Conservation (phyloP, 495 filamentous ascomycete genomes). For the Copromyces sp. region DNA sequence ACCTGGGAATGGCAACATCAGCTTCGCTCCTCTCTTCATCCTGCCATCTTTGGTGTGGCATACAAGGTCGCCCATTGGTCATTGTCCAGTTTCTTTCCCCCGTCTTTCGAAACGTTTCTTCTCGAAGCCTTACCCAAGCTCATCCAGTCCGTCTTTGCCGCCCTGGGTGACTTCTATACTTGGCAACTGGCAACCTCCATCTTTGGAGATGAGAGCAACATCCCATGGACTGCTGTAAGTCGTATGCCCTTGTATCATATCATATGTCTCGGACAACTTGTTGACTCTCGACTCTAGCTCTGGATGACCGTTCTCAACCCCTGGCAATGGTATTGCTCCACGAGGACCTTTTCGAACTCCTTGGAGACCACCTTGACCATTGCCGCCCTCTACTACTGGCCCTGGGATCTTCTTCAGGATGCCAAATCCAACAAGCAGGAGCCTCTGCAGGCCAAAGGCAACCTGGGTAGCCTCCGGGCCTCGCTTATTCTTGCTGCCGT, state of each 20-base stretch:
- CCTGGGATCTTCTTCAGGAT: slow-evolving; percentile 53
- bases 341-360: slow-evolving; percentile 86
- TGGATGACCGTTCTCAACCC: slow-evolving; percentile 69
- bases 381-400: slow-evolving; percentile 73
- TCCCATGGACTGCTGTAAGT: slow-evolving; percentile 60
- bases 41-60: slow-evolving; percentile 65
- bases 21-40: slow-evolving; percentile 87
- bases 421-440: slow-evolving; percentile 17
- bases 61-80: slow-evolving; percentile 52
- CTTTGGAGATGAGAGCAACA: slow-evolving; percentile 55
- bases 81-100: slow-evolving; percentile 32
- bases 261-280: neutral
- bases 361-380: slow-evolving; percentile 82
- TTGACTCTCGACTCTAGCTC: slow-evolving; percentile 32
- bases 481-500: slow-evolving; percentile 68
- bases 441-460: slow-evolving; percentile 14
- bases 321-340: slow-evolving; percentile 96
- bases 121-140: slow-evolving; percentile 64
- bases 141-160: slow-evolving; percentile 67
- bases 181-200: slow-evolving; percentile 70
- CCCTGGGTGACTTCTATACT: slow-evolving; percentile 76
- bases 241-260: neutral
- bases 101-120: slow-evolving; percentile 45
- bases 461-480: slow-evolving; percentile 46
- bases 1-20: slow-evolving; percentile 98